Conservation (phyloP, 768 basidiomycete species). For the Xerocomellus amylosporus region DNA sequence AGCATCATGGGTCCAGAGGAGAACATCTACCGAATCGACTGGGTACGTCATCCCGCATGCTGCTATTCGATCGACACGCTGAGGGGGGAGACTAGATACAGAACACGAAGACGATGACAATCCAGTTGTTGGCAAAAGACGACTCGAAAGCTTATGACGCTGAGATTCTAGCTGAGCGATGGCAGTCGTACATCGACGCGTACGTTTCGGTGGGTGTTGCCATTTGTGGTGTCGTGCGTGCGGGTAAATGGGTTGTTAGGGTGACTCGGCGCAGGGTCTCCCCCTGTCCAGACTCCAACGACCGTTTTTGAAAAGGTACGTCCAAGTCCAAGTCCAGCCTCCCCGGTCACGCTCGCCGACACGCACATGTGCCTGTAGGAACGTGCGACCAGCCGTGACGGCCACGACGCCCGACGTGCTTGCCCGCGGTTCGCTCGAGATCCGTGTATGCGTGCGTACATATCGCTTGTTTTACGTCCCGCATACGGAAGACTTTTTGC, state of each 20-base stretch:
- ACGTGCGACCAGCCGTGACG: constrained; percentile 12
- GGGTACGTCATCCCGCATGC: constrained; percentile 46
- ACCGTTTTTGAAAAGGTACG: constrained; percentile 69
- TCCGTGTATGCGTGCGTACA: constrained; percentile 64
- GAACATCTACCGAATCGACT: constrained; percentile 76
- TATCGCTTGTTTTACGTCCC: constrained; percentile 28
- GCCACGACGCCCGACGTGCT: constrained; percentile 42
- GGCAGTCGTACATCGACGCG: constrained; percentile 78
- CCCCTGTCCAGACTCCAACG: constrained; percentile 42
- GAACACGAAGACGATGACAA: constrained; percentile 61
- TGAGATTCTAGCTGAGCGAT: constrained; percentile 70
- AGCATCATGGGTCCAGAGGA: constrained; percentile 73
- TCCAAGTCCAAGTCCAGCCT: neutral
- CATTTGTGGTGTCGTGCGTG: neutral
- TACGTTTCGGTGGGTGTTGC: constrained; percentile 57
- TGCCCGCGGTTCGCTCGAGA: constrained; percentile 65
- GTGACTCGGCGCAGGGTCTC: constrained; percentile 55
- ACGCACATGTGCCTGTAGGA: constrained; percentile 11
- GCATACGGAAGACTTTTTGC: constrained; percentile 25
- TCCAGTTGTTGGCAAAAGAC: constrained; percentile 78
- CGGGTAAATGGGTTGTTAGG: constrained; percentile 36
- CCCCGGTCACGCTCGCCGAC: neutral
- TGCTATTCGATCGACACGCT: neutral
- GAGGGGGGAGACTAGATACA: constrained; percentile 48
- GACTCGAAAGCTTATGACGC: constrained; percentile 73